Evolutionary conservation across 768 basidiomycete species (phyloP), one percentile per base, ranked within the genome.

Genomic region (Kwoniella pini): DNA sequence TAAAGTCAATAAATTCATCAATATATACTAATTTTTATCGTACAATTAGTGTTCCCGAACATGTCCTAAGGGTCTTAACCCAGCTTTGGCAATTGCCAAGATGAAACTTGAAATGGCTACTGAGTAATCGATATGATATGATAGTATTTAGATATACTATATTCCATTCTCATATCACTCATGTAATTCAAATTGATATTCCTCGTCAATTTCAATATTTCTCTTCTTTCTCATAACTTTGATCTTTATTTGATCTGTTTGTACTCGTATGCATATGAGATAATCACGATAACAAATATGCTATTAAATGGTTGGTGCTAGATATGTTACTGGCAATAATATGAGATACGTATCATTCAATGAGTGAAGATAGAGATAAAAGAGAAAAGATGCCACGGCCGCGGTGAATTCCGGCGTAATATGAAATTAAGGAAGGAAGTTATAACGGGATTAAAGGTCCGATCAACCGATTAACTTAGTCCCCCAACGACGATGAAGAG

Each of bases 41-140:
- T n/a, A n/a, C n/a, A n/a, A n/a, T 38, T 62, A 87, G 89, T 79
- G 91, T 79, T 85, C 93, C 50, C 87, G 90, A 57, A 96, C 94
- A n/a, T 97, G 93, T 81, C 92, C 93, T 57, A 96, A 96, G 85
- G 92, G 93, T 55, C 84, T 95, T 67, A 94, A 95, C 81, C 92
- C 91, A 3, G 92, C 91, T 2, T 84, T 84, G 54, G 93, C 93
- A 13, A 95, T 97, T 74, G 89, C 91, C 17, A 87, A 89, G 82
- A 91, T 97, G 81, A 95, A 95, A 83, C 82, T 92, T 49, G 89
- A 92, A 82, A 70, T 78, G 68, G 77, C 77, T 36, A 59, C 57
- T 38, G 57, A 59, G 46, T 59, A 40, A 45, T 11, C 26, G 19
- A 15, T 10, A 3, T 28, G 39, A 22, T 51, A 30, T n/a, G n/a